Conservation (phyloP, 2,329 filamentous ascomycete genomes). For the Cryphonectria carpinicola region DNA sequence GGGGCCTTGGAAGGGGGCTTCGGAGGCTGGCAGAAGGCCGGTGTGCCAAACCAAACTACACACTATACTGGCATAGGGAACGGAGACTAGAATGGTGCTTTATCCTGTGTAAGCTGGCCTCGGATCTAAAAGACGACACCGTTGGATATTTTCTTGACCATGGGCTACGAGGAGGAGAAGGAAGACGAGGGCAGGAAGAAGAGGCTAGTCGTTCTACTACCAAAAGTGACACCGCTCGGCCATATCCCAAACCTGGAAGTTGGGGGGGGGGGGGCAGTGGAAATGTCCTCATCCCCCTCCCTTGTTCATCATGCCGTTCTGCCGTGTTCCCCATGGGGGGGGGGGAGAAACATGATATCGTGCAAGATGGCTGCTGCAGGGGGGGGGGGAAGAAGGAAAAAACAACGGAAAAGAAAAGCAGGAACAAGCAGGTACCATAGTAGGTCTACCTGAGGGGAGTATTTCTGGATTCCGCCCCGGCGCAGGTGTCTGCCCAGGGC, state of each 20-base stretch:
- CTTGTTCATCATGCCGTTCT: not conserved
- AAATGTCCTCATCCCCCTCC: not conserved
- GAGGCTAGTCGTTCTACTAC: not conserved
- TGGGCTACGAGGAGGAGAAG: not conserved
- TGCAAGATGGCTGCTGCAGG: not conserved
- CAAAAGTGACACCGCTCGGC: not conserved
- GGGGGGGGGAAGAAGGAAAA: too few species aligned
- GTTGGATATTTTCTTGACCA: not conserved
- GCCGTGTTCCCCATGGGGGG: not conserved
- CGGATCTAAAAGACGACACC: conserved; percentile 1
- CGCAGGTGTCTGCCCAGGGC: not conserved
- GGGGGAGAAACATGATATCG: not conserved
- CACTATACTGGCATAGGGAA: too few species aligned
- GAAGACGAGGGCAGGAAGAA: too few species aligned
- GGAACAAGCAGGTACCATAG: too few species aligned
- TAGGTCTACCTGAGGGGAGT: not conserved
- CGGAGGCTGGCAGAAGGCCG: not conserved
- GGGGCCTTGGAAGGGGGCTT: not conserved
- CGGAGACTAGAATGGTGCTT: not conserved
- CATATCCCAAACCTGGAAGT: not conserved
- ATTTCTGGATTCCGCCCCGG: not conserved
- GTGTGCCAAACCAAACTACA: not conserved
- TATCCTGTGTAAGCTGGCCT: not conserved
- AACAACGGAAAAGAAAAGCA: too few species aligned
- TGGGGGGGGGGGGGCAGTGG: not conserved